Base-by-base conservation (phyloP, 1,284 basidiomycete species). In the Ceratobasidium sp. region DNA sequence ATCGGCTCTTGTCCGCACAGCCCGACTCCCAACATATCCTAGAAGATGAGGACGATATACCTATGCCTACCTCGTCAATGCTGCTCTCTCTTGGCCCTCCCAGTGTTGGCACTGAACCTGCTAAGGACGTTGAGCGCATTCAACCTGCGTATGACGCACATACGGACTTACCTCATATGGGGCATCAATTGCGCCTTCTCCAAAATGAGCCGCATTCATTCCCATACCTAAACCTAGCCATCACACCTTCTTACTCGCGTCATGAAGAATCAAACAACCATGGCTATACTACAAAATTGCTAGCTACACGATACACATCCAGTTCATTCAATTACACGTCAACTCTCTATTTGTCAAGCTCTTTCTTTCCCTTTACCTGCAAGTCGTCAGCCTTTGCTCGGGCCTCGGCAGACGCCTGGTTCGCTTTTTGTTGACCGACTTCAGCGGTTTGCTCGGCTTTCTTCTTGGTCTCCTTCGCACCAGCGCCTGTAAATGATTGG, bases 351-450 rank as follows among this genome's bases (percentile, higher is more conserved):
- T 21, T 49, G 5, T 50, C 61, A 16, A 63, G 61, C n/a, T 21
- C 26, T 32, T 63, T 43, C 62, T 66, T 41, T 30, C 49, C 62
- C 57, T 57, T 73, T 35, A 57, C 35, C 50, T 23, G 47, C 52
- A 66, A 26, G 8, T 73, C 62, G 30, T 73, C 62, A 30, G 58
- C 52, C 46, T 66, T 73, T 21, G 41, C 49, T 26, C 59, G 72
- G 23, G 62, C 72, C 13, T 73, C 49, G 23, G 72, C 72, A 35
- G 72, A 16, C 30, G 72, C 26, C 44, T 73, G 62, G 61, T 73
- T 69, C 21, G 43, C 55, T 38, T 67, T 73, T 47, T 73, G 63
- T 18, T 49, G 21, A 6, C 63, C 73, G 30, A 59, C 46, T 13
- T 59, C 64, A 21, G 73, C 44, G 4, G 54, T 44, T 32, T 73